Base-by-base conservation (phyloP, 768 basidiomycete species). In the Saitozyma sp. region DNA sequence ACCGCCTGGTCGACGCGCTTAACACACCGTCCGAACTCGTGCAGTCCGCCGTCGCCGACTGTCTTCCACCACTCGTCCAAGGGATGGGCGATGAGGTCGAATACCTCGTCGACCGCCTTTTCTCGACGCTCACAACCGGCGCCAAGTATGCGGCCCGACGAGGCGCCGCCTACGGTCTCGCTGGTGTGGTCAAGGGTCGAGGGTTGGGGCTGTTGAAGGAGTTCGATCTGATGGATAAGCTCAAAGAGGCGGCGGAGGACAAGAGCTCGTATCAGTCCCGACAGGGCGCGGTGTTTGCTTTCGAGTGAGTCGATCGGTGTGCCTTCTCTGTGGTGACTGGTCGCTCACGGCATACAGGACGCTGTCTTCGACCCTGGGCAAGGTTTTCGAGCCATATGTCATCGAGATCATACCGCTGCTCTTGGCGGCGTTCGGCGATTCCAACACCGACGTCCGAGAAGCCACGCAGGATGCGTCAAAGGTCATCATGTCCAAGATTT, bases 81-180 rank as follows among this genome's bases (percentile, higher is more conserved):
- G 80, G 87, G 39, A 89, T 91, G 84, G 82, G 83, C 40, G 82
- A 84, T 8, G 81, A 84, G 39, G 84, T 84, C 29, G 83, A 88
- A 14, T 81, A 84, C 2, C 82, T 99, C n/a, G 84, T 92, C 50
- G 89, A 91, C 54, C 81, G 83, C 59, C 83, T 99, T 3, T 85
- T 93, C 68, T 83, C 86, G 10, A 88, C 92, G 41, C 83, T 97
- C 16, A 86, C 90, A 63, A 83, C 86, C 54, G 87, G 87, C 6
- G 82, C 86, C 8, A 97, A 93, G 77, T 98, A 99, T 74, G 95
- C 91, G 9, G 84, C 86, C 55, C 86, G 96, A n/a, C 86, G 95
- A n/a, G 96, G 96, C 40, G 94, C 95, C 0, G 94, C 95, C 1
- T 98, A 97, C 78, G 96, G 95, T 48, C 81, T 99, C 17, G 92